phyloP scores from a whole-genome alignment of 2,329 filamentous ascomycete species.

The Clarireedia paspali region DNA sequence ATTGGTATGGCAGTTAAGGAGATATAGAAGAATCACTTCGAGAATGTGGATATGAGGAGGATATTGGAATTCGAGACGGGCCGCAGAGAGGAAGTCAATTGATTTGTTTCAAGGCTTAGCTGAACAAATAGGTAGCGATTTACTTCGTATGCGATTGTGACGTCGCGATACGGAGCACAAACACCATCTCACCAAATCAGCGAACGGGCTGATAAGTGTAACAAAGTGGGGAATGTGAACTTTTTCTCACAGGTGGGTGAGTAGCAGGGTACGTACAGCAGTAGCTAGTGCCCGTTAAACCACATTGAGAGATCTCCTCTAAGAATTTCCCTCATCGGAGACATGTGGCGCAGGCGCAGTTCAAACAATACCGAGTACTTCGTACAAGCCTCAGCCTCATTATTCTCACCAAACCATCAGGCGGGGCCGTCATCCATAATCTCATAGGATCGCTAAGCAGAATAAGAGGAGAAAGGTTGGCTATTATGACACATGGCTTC shows the following conservation, averaged over 20 bases:
- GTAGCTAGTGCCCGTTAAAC: too few species aligned
- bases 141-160: not conserved
- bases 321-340: too few species aligned
- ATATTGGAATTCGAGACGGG: not conserved
- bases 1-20: too few species aligned
- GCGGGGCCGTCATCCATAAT: not conserved
- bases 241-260: too few species aligned
- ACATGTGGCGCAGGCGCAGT: too few species aligned
- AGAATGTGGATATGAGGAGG: too few species aligned
- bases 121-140: conserved; percentile 1
- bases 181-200: not conserved
- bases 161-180: not conserved
- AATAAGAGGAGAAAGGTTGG: not conserved
- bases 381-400: not conserved
- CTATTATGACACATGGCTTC: not conserved
- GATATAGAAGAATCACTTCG: too few species aligned
- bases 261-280: too few species aligned
- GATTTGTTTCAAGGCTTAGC: conserved; percentile 2
- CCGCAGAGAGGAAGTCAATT: not conserved
- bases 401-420: not conserved
- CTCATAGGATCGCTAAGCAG: conserved; percentile 7
- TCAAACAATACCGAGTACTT: too few species aligned
- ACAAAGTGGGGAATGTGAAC: too few species aligned
- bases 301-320: too few species aligned
- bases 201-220: too few species aligned